Base-by-base conservation (phyloP, 192 early-diverging fungal species). In the Podila epigama region DNA sequence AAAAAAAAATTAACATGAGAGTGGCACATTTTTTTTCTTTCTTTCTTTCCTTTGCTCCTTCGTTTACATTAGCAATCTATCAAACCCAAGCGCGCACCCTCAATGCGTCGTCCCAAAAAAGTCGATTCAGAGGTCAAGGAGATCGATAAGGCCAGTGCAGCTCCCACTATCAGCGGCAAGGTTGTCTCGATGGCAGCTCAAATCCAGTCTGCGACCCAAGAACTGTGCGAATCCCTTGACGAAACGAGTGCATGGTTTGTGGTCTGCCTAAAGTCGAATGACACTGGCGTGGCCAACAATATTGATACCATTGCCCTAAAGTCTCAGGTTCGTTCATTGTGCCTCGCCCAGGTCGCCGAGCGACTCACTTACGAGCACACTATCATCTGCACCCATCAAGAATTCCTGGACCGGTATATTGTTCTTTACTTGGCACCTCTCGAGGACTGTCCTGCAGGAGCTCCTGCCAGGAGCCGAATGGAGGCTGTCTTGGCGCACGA, bases 211-310 rank as follows among this genome's bases (percentile, higher is more conserved):
- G 87, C 90, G 7, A 79, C 92, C 33, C 84, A 87, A 33, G 90
- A 92, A 42, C 69, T 93, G 13, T 85, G 89, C 41, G 87, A 83
- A 48, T 86, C 89, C 13, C 75, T 95, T 44, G 89, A 90, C 65
- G 90, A 93, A 60, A 93, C 92, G 5, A 83, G 86, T n/a, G 86
- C 91, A 32, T 95, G 93, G 92, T 92, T 90, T 63, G 58, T 94
- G 42, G 82, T 90, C 70, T 95, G 94, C 72, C 73, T 96, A 35
- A 82, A 85, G 16, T 88, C 93, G 11, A 93, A 93, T 66, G 87
- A 91, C n/a, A 55, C 81, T 18, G 81, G 85, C 6, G 83, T 86
- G 34, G 79, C 86, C 12, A 84, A 88, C 59, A 75, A 84, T 35
- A 89, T 91, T 68, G 94, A 96, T 71, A 67, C 79, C n/a, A 84